Evolutionary conservation across 768 basidiomycete species (phyloP), one percentile per base, ranked within the genome.

Genomic region (Trametes cinnabarina): DNA sequence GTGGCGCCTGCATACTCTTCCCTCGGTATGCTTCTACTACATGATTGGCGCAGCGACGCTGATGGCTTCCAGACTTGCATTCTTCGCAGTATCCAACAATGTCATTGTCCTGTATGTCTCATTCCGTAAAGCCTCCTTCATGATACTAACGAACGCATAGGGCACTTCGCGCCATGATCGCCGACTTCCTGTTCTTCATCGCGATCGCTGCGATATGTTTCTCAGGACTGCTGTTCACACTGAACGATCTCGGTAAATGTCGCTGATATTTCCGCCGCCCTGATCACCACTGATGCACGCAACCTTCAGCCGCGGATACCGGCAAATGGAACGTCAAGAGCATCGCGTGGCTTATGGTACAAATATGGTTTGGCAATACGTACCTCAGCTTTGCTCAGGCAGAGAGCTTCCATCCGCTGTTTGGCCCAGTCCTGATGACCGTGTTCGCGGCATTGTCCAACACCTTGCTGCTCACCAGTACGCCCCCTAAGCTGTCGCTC

Each of bases 331-430:
- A 67, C 14, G 47, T 76, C 22, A 82, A 77, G 61, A 71, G 77
- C 12, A 92, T 92, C 48, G 82, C 87, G 0, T 94, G 91, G 91
- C 72, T 93, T 10, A 87, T 93, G 86, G 80, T 89, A 2, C 87
- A 92, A 57, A 90, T 93, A 28, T 92, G 91, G 90, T 91, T 92
- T 59, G 90, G 90, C 0, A 89, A 87, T 64, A 86, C 83, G 2
- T 87, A 79, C 65, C 73, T 91, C 26, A 80, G 76, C 51, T 72
- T 79, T 61, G 71, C 63, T 4, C 73, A 77, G 55, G 76, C 77
- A 0, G 66, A 69, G 42, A 75, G 73, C 52, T 79, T 79, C 66
- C 78, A 79, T 53, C 76, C 77, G 0, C 62, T 92, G 2, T 86
- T 91, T 53, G 90, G 90, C 2, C 89, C 90, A 0, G 80, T 90